phyloP scores from a whole-genome alignment of 2,329 filamentous ascomycete genomes.

The Colletotrichum limetticola region DNA sequence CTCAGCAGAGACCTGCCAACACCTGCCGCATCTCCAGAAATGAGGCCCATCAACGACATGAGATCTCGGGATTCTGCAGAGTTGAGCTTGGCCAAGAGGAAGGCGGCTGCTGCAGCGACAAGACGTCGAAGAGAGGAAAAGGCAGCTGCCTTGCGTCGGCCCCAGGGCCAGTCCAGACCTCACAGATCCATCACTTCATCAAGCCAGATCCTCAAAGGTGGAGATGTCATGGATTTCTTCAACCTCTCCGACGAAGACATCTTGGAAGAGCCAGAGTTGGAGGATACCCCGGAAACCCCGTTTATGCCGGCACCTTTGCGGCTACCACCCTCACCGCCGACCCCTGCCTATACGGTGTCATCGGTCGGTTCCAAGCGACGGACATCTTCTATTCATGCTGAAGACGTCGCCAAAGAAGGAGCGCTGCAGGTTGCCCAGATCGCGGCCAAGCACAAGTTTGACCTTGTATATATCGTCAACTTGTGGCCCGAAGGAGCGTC shows the following conservation, averaged over 20 bases:
- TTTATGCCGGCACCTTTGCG: neutral
- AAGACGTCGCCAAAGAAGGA: constrained; percentile 37
- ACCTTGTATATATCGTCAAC: constrained; percentile 68
- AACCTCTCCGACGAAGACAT: constrained; percentile 64
- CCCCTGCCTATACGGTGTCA: constrained; percentile 23
- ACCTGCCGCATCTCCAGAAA: constrained; percentile 48
- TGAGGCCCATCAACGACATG: constrained; percentile 40
- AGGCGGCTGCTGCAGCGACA: constrained; percentile 21
- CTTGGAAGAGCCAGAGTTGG: constrained; percentile 52
- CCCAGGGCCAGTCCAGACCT: constrained; percentile 45
- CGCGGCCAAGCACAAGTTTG: constrained; percentile 66
- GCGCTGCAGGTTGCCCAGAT: constrained; percentile 60
- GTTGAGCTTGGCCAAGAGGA: constrained; percentile 24
- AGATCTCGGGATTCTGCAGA: constrained; percentile 39
- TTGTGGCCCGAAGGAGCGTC: constrained; percentile 58
- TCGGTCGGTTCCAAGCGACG: constrained; percentile 20
- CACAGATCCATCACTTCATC: constrained; percentile 26
- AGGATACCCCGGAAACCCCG: neutral
- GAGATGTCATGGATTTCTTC: constrained; percentile 38
- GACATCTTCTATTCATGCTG: constrained; percentile 24
- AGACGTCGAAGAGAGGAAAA: constrained; percentile 34
- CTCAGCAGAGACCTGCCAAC: constrained; percentile 42
- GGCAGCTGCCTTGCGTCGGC: constrained; percentile 38
- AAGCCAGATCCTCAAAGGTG: constrained; percentile 39
- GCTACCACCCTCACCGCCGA: constrained; percentile 20